phyloP scores from a whole-genome alignment of 2,329 filamentous ascomycete genomes.

The Ophiostoma populinum region DNA sequence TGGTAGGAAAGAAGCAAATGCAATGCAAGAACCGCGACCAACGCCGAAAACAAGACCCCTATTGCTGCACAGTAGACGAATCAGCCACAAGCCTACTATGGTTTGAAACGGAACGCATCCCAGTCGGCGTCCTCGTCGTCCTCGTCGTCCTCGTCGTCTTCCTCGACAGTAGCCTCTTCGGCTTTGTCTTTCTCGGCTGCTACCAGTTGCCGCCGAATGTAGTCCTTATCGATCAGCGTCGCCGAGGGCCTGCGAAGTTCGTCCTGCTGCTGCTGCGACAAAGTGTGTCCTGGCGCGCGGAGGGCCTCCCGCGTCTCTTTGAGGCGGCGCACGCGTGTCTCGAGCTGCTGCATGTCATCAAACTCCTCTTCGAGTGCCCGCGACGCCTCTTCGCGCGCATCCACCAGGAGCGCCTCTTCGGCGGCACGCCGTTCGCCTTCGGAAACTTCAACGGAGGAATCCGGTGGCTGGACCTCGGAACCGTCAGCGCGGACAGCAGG shows the following conservation, averaged over 20 bases:
- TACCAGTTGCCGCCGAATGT: slow-evolving; percentile 11
- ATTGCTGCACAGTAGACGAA: no score
- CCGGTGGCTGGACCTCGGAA: slow-evolving; percentile 26
- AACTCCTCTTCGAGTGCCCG: slow-evolving; percentile 61
- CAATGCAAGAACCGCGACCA: neutral
- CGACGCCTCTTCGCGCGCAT: slow-evolving; percentile 60
- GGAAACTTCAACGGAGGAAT: no score
- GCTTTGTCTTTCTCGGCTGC: slow-evolving; percentile 21
- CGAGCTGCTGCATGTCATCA: slow-evolving; percentile 67
- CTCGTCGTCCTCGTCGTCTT: slow-evolving; percentile 26
- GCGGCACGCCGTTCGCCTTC: slow-evolving; percentile 35
- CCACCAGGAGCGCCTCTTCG: slow-evolving; percentile 37
- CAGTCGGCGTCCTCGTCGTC: slow-evolving; percentile 37
- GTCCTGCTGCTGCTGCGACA: neutral
- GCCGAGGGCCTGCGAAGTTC: slow-evolving; percentile 8
- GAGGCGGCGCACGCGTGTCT: slow-evolving; percentile 49
- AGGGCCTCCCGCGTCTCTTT: slow-evolving; percentile 57
- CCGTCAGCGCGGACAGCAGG: slow-evolving; percentile 50
- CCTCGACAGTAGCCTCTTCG: slow-evolving; percentile 21
- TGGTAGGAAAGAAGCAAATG: neutral
- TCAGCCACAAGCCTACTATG: slow-evolving; percentile 6
- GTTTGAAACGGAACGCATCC: slow-evolving; percentile 37
- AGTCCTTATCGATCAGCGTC: slow-evolving; percentile 6
- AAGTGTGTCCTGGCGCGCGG: slow-evolving; percentile 10
- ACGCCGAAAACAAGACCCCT: no score